phyloP scores from a whole-genome alignment of 1,284 basidiomycete genomes.

The Ceratobasidium sp. region DNA sequence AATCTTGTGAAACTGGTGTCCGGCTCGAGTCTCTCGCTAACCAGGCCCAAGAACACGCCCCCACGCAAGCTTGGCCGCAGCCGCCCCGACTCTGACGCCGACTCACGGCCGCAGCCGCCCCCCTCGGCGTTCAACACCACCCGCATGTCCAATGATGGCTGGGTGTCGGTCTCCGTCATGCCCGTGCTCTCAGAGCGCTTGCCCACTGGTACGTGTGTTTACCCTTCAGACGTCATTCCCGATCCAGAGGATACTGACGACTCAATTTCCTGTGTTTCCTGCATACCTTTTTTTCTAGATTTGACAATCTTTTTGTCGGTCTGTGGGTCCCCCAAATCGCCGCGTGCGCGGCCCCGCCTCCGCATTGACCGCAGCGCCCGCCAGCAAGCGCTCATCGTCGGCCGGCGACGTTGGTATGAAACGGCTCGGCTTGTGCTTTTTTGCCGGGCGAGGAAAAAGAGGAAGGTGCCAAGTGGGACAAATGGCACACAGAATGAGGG shows the following conservation, averaged over 20 bases:
- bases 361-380: background rate
- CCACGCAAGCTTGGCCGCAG: slow-evolving; percentile 21
- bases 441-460: too few species aligned
- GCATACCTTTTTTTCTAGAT: background rate
- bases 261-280: background rate
- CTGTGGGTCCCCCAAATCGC: background rate
- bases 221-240: too few species aligned
- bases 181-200: too few species aligned
- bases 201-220: too few species aligned
- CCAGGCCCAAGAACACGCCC: slow-evolving; percentile 23
- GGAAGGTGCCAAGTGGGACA: too few species aligned
- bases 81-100: too few species aligned
- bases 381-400: slow-evolving; percentile 28
- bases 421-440: background rate
- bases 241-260: background rate
- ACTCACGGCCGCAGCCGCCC: too few species aligned
- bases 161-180: too few species aligned
- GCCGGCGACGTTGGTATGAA: background rate
- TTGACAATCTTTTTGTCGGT: slow-evolving; percentile 20
- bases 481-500: too few species aligned
- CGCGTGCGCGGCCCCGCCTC: background rate
- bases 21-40: slow-evolving; percentile 1
- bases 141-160: too few species aligned
- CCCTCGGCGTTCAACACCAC: too few species aligned
- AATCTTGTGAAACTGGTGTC: background rate